phyloP scores from a whole-genome alignment of 2,329 filamentous ascomycete genomes.

The Exophiala mesophila region DNA sequence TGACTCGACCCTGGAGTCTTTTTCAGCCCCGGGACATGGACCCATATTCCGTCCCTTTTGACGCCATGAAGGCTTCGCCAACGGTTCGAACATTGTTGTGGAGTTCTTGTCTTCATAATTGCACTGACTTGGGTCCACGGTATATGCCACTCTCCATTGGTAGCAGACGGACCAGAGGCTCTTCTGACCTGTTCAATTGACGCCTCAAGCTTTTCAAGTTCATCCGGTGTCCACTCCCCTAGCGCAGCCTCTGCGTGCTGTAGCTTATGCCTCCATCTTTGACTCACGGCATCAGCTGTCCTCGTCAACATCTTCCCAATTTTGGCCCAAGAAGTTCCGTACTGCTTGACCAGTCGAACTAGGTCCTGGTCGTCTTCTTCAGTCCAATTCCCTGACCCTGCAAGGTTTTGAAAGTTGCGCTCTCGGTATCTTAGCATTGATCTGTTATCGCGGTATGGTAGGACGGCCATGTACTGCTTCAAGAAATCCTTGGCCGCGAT shows the following conservation, averaged over 20 bases:
- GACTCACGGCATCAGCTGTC: conserved; percentile 38
- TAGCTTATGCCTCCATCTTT: conserved; percentile 41
- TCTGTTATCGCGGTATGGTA: conserved; percentile 35
- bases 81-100: conserved; percentile 26
- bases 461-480: conserved; percentile 31
- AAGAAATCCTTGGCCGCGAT: conserved; percentile 35
- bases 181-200: conserved; percentile 25
- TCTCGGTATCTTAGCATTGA: conserved; percentile 41
- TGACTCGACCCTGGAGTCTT: conserved; percentile 12
- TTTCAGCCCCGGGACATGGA: conserved; percentile 15
- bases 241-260: conserved; percentile 30
- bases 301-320: conserved; percentile 37
- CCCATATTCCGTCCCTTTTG: conserved; percentile 15
- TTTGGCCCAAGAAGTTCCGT: conserved; percentile 35
- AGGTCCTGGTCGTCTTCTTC: conserved; percentile 39
- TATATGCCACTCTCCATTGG: conserved; percentile 29
- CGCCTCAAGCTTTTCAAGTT: conserved; percentile 29
- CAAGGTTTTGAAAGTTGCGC: conserved; percentile 37
- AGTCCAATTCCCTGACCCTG: conserved; percentile 38
- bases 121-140: conserved; percentile 25
- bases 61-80: conserved; percentile 23
- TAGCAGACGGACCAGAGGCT: conserved; percentile 22
- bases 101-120: conserved; percentile 23
- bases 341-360: conserved; percentile 28
- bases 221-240: conserved; percentile 36